A percentile compares a stretch with the other conserved stretches of the same genome.
phyloP scores from a whole-genome alignment of 495 filamentous ascomycete species.

The Xylaria scruposa region DNA sequence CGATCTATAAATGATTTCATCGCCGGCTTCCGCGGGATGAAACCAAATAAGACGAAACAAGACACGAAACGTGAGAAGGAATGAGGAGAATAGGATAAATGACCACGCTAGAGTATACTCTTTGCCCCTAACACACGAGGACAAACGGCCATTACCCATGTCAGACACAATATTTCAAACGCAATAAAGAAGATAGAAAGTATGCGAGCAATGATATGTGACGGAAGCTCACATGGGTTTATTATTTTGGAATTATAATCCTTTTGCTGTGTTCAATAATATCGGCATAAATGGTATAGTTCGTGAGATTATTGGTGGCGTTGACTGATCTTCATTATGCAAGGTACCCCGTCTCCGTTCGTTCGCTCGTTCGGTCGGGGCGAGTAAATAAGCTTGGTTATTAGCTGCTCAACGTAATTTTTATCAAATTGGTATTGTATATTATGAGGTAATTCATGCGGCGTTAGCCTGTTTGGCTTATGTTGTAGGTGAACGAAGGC shows the following conservation, averaged over 20 bases:
- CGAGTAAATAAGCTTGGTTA: neutral
- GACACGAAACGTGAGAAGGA: constrained; percentile 5
- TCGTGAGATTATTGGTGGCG: constrained; percentile 11
- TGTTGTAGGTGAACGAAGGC: neutral
- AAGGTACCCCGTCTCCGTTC: neutral
- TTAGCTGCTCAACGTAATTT: neutral
- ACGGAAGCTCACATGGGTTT: neutral
- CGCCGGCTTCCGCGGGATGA: neutral
- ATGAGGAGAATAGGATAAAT: constrained; percentile 15
- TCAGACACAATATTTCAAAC: neutral
- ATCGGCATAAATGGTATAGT: constrained; percentile 16
- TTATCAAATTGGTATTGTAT: neutral
- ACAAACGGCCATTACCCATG: neutral
- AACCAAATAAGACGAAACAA: constrained; percentile 13
- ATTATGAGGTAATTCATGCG: neutral
- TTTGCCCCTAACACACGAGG: neutral
- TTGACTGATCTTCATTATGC: constrained; percentile 17
- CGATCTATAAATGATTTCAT: constrained; percentile 1
- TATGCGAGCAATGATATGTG: neutral
- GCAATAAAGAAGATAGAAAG: neutral
- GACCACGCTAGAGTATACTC: neutral
- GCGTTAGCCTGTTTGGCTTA: constrained; percentile 1
- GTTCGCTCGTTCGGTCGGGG: neutral
- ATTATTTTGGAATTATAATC: neutral
- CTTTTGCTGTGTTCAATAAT: neutral